Base-by-base conservation (phyloP, 2,329 filamentous ascomycete genomes). In the Leptographium procerum region DNA sequence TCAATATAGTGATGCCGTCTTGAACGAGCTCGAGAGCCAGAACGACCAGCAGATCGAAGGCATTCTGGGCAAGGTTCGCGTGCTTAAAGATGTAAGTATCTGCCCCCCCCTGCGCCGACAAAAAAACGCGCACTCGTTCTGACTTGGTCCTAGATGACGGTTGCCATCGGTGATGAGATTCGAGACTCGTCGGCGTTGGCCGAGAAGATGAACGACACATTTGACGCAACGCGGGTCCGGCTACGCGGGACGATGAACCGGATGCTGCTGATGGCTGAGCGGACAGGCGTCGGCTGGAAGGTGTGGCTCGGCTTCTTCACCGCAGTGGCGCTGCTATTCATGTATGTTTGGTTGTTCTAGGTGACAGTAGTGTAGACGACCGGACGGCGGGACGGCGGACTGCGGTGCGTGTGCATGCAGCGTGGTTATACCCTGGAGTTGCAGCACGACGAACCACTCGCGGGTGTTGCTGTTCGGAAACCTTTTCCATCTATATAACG, bases 151-250 rank as follows among this genome's bases (percentile, higher is more conserved):
- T 64, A 94, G 88, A 87, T 99, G 76, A 96, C 91, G 1, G 75
- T 89, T 43, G 89, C 91, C 6, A 99, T 99, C 64, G 94, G 94
- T 63, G 89, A 95, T 68, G 94, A 97, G 73, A 97, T 97, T 67
- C 84, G 92, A 65, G 89, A 95, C 63, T 94, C 88, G 16, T 89
- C 89, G 2, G 86, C 89, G 2, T 80, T 97, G 4, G 88, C 91
- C 2, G 90, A 96, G 66, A 92, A 91, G 73, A 96, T 99, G 86
- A 97, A 97, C 72, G 89, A 96, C 68, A 82, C 84, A 6, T 99
- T 97, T 69, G 92, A 97, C 70, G 84, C 82, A 66, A 95, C 92
- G 57, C 79, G 91, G 36, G 74, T 91, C 56, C 83, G 88, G 63
- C 76, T 99, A 62, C 82, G 86, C 51, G 91, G 92, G 57, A 97